Conservation (phyloP, 139 green algal genomes). For the Protoeuglena noctilucae region DNA sequence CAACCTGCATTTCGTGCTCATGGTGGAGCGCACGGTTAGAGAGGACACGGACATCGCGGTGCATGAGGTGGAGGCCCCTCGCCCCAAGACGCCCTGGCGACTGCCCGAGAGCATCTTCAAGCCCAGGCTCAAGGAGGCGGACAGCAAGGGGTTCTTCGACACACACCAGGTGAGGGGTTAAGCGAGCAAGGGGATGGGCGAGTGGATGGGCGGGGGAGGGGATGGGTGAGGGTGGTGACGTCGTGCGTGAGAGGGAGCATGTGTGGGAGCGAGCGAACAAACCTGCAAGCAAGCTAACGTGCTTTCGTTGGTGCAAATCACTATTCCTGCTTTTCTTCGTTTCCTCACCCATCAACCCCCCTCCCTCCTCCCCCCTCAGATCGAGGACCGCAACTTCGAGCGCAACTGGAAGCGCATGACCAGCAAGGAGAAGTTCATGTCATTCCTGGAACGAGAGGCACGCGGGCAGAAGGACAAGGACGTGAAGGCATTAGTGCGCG, state of each 20-base stretch:
- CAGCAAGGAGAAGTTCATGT: constrained; percentile 56
- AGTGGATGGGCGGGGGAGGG: too few species aligned
- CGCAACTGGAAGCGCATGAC: constrained; percentile 38
- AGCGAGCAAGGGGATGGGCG: neutral
- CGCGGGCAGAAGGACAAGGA: constrained; percentile 38
- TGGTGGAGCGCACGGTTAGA: constrained; percentile 21
- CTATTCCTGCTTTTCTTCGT: neutral
- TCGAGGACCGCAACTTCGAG: constrained; percentile 46
- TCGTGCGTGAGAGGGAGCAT: too few species aligned
- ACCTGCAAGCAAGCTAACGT: too few species aligned
- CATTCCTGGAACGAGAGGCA: constrained; percentile 41
- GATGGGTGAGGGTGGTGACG: too few species aligned
- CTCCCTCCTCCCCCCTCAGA: constrained; percentile 12
- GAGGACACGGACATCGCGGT: constrained; percentile 26
- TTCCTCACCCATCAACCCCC: neutral
- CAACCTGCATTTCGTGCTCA: constrained; percentile 38
- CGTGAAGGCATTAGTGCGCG: constrained; percentile 32
- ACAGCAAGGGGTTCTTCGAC: constrained; percentile 35
- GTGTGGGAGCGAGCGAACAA: too few species aligned
- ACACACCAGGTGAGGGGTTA: constrained; percentile 16
- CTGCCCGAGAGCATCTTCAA: constrained; percentile 53
- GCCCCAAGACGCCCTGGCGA: constrained; percentile 31
- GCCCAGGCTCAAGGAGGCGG: constrained; percentile 35
- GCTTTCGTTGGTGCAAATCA: neutral
- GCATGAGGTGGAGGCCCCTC: constrained; percentile 29